Base-by-base conservation (phyloP, 2,329 filamentous ascomycete species). In the Drechslerella stenobrocha region DNA sequence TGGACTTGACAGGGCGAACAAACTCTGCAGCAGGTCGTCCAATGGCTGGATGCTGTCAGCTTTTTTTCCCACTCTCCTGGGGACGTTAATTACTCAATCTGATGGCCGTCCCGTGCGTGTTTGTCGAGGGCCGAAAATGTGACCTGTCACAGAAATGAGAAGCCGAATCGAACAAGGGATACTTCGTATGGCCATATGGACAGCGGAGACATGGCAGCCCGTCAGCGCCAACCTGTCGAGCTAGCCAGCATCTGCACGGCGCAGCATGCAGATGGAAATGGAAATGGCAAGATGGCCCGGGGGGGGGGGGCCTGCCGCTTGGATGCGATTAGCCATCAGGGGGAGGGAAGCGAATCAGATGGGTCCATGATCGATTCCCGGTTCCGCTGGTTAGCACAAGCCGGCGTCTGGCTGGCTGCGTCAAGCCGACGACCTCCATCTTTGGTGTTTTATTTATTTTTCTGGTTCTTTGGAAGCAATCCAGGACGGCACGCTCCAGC, bases 1-100 rank as follows among this genome's bases (percentile, higher is more conserved):
- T 28, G 40, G 11, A 5, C 18, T 2, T 52, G 24, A 13, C n/a
- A 22, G 23, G 30, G 23, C 57, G 52, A 44, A 40, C 60, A 65
- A 65, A 57, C 52, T 35, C 30, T 53, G 60, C 52, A 52, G 52
- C 23, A 48, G 30, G 26, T 9, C 24, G n/a, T 47, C 61, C 61
- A 66, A 66, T 66, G 32, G 28, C 20, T 23, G 22, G 40, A 44
- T 34, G 9, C 23, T 50, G 34, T 66, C 53, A 42, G 11, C 34
- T 44, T 45, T 53, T 55, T 48, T 2, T 30, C 22, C 32, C 6
- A 2, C 23, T 42, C 37, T 42, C 37, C 37, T 42, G 15, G 37
- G 9, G 13, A 18, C 22, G 15, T 42, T 20, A 18, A 42, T 42
- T 42, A 42, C 37, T 42, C 22, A 42, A 42, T 42, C 22, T 42